These are phyloP conservation scores for Rhizopogon sp. DNA, from an alignment of 768 basidiomycete species.

Conservation along the genomic window DNA sequence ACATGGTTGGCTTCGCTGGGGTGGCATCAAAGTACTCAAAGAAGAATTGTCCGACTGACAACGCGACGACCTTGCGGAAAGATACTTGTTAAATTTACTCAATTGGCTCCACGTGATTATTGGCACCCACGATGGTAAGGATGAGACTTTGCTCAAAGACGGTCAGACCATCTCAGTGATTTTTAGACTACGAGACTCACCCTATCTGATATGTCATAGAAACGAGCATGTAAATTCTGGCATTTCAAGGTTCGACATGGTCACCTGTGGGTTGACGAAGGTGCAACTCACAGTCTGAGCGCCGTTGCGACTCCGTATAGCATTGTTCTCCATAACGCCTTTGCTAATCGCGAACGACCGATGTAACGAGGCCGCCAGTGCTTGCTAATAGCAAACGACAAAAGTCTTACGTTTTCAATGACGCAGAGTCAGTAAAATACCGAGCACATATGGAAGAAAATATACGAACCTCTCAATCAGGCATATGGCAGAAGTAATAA, in stretches of 20 bases:
- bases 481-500: constrained; percentile 46
- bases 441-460: background rate
- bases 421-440: background rate
- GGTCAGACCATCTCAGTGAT: background rate
- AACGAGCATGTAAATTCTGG: constrained; percentile 67
- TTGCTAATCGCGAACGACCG: constrained; percentile 36
- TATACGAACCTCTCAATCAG: constrained; percentile 48
- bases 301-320: constrained; percentile 56
- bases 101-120: background rate
- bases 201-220: constrained; percentile 69
- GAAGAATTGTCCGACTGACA: constrained; percentile 55
- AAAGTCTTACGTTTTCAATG: constrained; percentile 29
- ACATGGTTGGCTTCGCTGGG: background rate
- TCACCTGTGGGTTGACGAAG: background rate
- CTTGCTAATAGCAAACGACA: constrained; percentile 45
- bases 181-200: constrained; percentile 34
- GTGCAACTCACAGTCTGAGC: constrained; percentile 51
- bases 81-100: background rate
- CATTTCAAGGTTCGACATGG: constrained; percentile 1
- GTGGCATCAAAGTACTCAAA: constrained; percentile 32
- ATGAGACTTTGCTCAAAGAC: background rate
- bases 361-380: constrained; percentile 41
- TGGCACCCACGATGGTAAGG: background rate
- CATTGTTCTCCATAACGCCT: constrained; percentile 47
- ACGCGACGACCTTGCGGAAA: constrained; percentile 42